Evolutionary conservation across 148 eudicot genomes (phyloP).

Genomic region (Mesembryanthemum crystallinum): DNA sequence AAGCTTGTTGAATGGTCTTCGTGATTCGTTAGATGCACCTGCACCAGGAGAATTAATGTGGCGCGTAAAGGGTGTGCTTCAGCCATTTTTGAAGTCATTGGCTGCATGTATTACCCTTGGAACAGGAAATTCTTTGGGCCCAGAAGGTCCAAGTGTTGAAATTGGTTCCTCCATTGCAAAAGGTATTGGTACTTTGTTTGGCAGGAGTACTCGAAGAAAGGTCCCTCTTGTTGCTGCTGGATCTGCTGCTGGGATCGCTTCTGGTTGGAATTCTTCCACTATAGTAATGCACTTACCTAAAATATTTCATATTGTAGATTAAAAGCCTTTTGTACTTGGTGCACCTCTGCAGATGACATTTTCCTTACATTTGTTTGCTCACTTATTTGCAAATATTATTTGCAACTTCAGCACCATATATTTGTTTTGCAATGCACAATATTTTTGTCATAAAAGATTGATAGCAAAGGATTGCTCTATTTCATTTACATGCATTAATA

Average conservation of each 20-base stretch:
- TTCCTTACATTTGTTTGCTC: neutral
- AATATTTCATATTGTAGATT: neutral
- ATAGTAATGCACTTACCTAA: constrained; percentile 28
- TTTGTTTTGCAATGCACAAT: neutral
- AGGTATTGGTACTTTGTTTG: constrained; percentile 56
- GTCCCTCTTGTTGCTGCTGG: constrained; percentile 87
- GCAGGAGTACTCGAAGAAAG: constrained; percentile 42
- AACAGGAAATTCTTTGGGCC: constrained; percentile 91
- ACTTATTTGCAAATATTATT: neutral
- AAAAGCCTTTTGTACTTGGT: neutral
- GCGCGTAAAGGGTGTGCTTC: constrained; percentile 39
- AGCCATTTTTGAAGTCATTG: constrained; percentile 64
- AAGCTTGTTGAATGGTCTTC: constrained; percentile 51
- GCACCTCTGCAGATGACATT: neutral
- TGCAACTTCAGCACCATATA: neutral
- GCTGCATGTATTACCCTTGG: constrained; percentile 91
- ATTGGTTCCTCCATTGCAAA: constrained; percentile 84
- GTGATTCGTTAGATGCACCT: constrained; percentile 43
- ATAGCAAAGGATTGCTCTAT: neutral
- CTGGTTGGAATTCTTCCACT: constrained; percentile 61
- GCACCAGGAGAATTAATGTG: constrained; percentile 29
- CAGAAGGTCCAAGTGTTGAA: constrained; percentile 98
- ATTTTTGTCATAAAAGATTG: neutral
- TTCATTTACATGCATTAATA: neutral
- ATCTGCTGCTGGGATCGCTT: constrained; percentile 94